These are phyloP conservation scores for Mycogone perniciosa DNA, from an alignment of 2,329 filamentous ascomycete genomes.

Conservation along the genomic window DNA sequence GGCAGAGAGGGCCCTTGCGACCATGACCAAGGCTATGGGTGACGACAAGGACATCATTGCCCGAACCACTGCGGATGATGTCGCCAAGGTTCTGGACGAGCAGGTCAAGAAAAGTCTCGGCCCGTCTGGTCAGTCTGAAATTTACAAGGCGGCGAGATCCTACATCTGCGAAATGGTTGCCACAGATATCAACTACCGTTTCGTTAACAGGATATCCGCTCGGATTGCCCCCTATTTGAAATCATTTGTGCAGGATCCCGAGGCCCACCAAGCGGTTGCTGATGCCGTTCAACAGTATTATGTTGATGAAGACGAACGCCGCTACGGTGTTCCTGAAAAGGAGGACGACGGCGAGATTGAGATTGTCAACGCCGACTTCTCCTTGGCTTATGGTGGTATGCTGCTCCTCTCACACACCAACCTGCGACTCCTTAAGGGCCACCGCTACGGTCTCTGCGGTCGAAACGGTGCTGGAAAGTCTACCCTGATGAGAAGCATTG, in stretches of 20 bases:
- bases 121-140: constrained; percentile 50
- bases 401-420: constrained; percentile 94
- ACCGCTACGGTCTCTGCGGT: constrained; percentile 94
- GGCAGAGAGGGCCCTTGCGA: constrained; percentile 70
- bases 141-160: constrained; percentile 60
- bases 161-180: constrained; percentile 82
- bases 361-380: constrained; percentile 97
- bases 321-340: constrained; percentile 75
- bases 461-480: constrained; percentile 98
- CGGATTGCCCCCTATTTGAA: constrained; percentile 71
- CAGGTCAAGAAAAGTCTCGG: constrained; percentile 67
- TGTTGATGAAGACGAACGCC: constrained; percentile 77
- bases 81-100: constrained; percentile 65
- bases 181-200: constrained; percentile 80
- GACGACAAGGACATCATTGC: constrained; percentile 60
- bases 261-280: constrained; percentile 57
- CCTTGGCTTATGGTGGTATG: constrained; percentile 96
- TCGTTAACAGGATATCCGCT: constrained; percentile 63
- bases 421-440: constrained; percentile 86
- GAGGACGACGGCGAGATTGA: constrained; percentile 90
- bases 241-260: constrained; percentile 57
- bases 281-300: constrained; percentile 72
- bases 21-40: constrained; percentile 92
- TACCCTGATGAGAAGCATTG: constrained; percentile 96
- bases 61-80: constrained; percentile 64